Evolutionary conservation across 2,329 filamentous ascomycete genomes (phyloP).

Genomic region (Didymella sp.): DNA sequence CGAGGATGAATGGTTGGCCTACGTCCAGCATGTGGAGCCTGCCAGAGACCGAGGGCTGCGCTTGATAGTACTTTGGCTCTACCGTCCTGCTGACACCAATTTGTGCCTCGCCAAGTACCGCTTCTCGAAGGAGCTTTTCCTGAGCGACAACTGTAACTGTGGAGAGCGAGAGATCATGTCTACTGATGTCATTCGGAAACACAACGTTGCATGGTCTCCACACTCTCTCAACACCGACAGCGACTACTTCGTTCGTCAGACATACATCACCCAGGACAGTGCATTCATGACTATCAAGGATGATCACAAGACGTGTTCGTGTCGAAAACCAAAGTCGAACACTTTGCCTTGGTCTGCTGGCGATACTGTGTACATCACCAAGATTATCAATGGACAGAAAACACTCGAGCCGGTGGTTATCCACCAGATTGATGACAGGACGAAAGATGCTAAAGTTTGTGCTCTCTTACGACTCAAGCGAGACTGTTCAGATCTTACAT

Average conservation of each 20-base stretch:
- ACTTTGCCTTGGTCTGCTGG: slow-evolving; percentile 7
- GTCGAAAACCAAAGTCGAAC: slow-evolving; percentile 25
- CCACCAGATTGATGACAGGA: slow-evolving; percentile 46
- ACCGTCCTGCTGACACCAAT: slow-evolving; percentile 72
- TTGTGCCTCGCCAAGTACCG: slow-evolving; percentile 73
- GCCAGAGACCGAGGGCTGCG: slow-evolving; percentile 45
- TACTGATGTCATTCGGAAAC: slow-evolving; percentile 64
- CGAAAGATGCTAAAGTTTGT: slow-evolving; percentile 55
- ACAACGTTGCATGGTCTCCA: slow-evolving; percentile 65
- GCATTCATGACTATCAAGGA: slow-evolving; percentile 67
- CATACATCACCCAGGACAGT: slow-evolving; percentile 66
- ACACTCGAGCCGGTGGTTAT: slow-evolving; percentile 69
- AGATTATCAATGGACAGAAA: slow-evolving; percentile 33
- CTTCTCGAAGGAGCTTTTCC: slow-evolving; percentile 74
- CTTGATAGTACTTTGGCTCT: slow-evolving; percentile 77
- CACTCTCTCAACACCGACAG: slow-evolving; percentile 54
- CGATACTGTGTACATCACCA: slow-evolving; percentile 56
- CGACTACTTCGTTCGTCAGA: slow-evolving; percentile 72
- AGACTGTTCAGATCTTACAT: slow-evolving; percentile 47
- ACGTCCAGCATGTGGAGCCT: slow-evolving; percentile 63
- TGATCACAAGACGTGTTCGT: slow-evolving; percentile 64
- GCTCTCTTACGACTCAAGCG: slow-evolving; percentile 59
- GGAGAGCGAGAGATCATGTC: slow-evolving; percentile 59
- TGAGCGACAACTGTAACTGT: slow-evolving; percentile 80
- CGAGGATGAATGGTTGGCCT: slow-evolving; percentile 70